A percentile compares a stretch with the other conserved stretches of the same genome.
phyloP scores from a whole-genome alignment of 2,329 filamentous ascomycete species.

The Cladosporium velox region DNA sequence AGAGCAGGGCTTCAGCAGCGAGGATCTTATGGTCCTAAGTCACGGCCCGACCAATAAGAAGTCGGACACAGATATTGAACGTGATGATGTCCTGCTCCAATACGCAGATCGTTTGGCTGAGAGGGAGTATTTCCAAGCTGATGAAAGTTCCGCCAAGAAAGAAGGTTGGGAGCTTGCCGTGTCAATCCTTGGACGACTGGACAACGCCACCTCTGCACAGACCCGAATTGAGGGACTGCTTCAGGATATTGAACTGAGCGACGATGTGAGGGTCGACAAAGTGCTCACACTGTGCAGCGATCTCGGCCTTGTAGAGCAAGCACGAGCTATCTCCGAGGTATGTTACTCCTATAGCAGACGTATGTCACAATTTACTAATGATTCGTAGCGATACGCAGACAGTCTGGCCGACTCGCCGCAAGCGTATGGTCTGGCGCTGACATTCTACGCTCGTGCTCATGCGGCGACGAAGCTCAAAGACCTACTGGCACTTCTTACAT shows the following conservation, averaged over 20 bases:
- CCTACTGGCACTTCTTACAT: constrained; percentile 82
- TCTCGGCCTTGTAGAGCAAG: constrained; percentile 76
- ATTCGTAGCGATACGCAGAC: constrained; percentile 74
- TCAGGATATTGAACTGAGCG: constrained; percentile 70
- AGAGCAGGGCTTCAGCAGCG: constrained; percentile 69
- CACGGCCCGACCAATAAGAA: constrained; percentile 54
- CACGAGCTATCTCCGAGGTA: constrained; percentile 81
- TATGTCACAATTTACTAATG: background rate
- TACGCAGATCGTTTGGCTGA: constrained; percentile 69
- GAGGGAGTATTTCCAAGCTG: constrained; percentile 38
- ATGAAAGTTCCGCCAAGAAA: constrained; percentile 31
- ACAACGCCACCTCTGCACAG: constrained; percentile 70
- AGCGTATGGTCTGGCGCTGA: constrained; percentile 76
- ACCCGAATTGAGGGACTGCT: constrained; percentile 74
- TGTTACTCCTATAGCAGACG: constrained; percentile 34
- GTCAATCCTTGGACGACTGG: constrained; percentile 77
- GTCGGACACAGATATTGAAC: constrained; percentile 69
- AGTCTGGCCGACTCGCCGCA: constrained; percentile 65
- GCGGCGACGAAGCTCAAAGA: constrained; percentile 76
- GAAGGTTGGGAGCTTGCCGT: constrained; percentile 90
- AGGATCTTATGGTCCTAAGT: constrained; percentile 82
- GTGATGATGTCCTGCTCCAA: constrained; percentile 74
- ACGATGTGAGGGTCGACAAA: constrained; percentile 73
- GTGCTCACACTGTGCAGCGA: constrained; percentile 76
- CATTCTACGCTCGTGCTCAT: constrained; percentile 89